Evolutionary conservation across 164 flowering plant species (phyloP), one percentile per base, ranked within the genome.

Genomic region (Amborella trichopoda): DNA sequence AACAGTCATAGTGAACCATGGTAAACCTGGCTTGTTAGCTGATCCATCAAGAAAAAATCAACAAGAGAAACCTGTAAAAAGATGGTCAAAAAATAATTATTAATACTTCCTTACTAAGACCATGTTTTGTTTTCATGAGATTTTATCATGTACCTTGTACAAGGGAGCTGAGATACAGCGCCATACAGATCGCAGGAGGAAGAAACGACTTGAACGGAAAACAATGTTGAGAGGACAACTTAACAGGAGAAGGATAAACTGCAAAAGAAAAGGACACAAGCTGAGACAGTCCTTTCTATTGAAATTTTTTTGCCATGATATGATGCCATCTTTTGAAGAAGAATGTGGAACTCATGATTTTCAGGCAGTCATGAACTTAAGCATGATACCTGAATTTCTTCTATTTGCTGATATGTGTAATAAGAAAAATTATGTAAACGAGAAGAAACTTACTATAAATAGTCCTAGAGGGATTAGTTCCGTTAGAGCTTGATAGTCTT

Each of bases 31-130:
- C 86, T 82, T 8, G 81, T 76, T 22, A 81, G 28, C 56, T 81
- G 86, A 50, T 81, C 91, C 19, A 78, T 79, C 52, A 74, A 48
- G 68, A 81, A 70, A 51, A 78, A 76, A 47, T 81, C 89, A 1
- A 76, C 75, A 28, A 81, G 70, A 5, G 66, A 62, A 30, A 80
- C 84, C 80, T 74, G 58, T 16, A 40, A 27, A 30, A 5, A 23
- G 30, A 27, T 30, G 19, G 22, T 18, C 26, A 17, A 32, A 21
- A 21, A 41, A 32, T 6, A 23, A 14, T 1, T 2, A 11, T 19
- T 12, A n/a, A n/a, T n/a, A n/a, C n/a, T n/a, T n/a, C n/a, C n/a
- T n/a, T n/a, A n/a, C n/a, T n/a, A n/a, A n/a, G n/a, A n/a, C n/a
- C n/a, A n/a, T n/a, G n/a, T n/a, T n/a, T n/a, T n/a, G n/a, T n/a